A percentile compares a stretch with the other conserved stretches of the same genome.
Evolutionary conservation across 805 yeast species (phyloP).

Genomic region (Pichia cephalocereana): DNA sequence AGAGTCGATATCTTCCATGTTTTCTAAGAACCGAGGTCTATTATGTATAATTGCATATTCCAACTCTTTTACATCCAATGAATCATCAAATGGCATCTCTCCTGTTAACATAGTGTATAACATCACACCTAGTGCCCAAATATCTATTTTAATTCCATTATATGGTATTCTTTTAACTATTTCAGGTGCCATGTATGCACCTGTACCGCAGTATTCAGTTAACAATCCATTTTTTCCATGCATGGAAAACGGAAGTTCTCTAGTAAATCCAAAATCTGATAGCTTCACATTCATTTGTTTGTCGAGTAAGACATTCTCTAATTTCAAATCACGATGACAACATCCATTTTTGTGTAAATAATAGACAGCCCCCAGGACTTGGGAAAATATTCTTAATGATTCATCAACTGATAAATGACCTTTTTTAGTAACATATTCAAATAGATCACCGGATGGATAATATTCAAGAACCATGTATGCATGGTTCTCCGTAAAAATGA

Average conservation of each 20-base stretch:
- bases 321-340: conserved; percentile 89
- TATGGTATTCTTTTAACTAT: conserved; percentile 59
- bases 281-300: conserved; percentile 56
- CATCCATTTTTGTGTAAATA: conserved; percentile 75
- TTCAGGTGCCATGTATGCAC: conserved; percentile 97
- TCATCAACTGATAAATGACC: conserved; percentile 44
- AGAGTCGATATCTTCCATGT: conserved; percentile 7
- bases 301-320: conserved; percentile 75
- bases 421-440: conserved; percentile 49
- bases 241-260: conserved; percentile 44
- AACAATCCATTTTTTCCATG: conserved; percentile 31
- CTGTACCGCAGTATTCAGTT: conserved; percentile 87
- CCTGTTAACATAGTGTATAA: conserved; percentile 79
- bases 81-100: conserved; percentile 86
- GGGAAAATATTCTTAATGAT: conserved; percentile 47
- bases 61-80: conserved; percentile 47
- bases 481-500: conserved; percentile 66
- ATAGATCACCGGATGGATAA: conserved; percentile 76
- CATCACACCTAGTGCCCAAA: conserved; percentile 90
- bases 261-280: conserved; percentile 90
- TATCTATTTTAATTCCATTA: conserved; percentile 73
- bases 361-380: conserved; percentile 59
- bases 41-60: conserved; percentile 50
- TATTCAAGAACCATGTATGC: conserved; percentile 89
- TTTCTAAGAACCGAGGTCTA: conserved; percentile 48